phyloP scores from a whole-genome alignment of 192 early-diverging fungal genomes.

The Dissophora ornata region DNA sequence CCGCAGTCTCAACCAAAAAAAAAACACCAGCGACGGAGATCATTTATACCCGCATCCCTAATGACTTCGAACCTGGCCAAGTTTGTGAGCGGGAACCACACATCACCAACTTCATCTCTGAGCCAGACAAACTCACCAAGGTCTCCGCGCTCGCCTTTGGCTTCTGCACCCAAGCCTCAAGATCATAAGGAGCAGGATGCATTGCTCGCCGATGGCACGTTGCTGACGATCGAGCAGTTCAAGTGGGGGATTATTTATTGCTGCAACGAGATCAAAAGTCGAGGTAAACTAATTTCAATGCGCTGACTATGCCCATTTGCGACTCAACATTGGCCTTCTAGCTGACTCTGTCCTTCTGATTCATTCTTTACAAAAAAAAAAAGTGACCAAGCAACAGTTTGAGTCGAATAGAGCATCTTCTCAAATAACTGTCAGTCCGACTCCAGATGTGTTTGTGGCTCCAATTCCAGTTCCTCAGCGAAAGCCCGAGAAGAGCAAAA shows the following conservation, averaged over 20 bases:
- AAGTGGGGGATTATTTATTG: conserved; percentile 37
- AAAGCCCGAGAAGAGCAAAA: conserved; percentile 3
- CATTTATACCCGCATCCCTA: conserved; percentile 30
- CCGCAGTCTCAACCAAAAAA: neutral
- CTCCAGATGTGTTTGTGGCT: neutral
- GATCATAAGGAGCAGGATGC: neutral
- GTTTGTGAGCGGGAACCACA: conserved; percentile 27
- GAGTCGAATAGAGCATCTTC: neutral
- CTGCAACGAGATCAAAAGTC: conserved; percentile 38
- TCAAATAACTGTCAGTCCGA: too few relatives aligned
- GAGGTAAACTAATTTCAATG: conserved; percentile 19
- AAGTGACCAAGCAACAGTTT: neutral
- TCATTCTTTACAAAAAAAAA: neutral
- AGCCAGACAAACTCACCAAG: neutral
- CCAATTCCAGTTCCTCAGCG: neutral
- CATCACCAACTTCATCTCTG: conserved; percentile 4
- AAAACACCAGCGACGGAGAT: conserved; percentile 30
- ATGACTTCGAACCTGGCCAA: conserved; percentile 44
- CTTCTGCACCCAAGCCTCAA: neutral
- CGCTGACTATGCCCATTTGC: neutral
- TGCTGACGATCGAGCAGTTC: conserved; percentile 41
- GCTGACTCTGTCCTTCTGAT: neutral
- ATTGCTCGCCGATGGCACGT: neutral
- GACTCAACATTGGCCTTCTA: neutral
- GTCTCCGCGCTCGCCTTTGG: conserved; percentile 5